A percentile compares a stretch with the other conserved stretches of the same genome.
Conservation (phyloP, 2,329 filamentous ascomycete genomes). For the Parafenestella ontariensis region DNA sequence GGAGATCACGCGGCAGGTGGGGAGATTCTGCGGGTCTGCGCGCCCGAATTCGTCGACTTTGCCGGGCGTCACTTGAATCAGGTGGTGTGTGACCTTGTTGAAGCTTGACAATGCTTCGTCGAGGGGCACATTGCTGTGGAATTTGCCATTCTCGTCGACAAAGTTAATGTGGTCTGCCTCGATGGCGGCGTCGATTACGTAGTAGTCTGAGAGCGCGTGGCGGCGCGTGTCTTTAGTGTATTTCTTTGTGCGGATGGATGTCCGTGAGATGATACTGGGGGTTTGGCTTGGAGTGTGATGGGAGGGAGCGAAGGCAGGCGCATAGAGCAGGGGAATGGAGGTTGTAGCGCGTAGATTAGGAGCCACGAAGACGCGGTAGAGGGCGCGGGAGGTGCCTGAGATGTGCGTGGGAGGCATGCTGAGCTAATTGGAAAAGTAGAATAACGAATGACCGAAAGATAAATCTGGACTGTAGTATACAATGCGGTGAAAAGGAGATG, state of each 20-base stretch:
- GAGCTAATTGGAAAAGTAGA: not conserved
- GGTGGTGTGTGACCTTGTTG: conserved; percentile 58
- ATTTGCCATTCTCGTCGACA: conserved; percentile 50
- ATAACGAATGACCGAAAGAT: conserved; percentile 1
- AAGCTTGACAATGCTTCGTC: conserved; percentile 52
- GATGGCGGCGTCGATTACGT: conserved; percentile 60
- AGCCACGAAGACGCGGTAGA: conserved; percentile 55
- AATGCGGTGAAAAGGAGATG: not conserved
- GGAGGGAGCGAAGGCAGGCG: conserved; percentile 23
- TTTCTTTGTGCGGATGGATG: conserved; percentile 24
- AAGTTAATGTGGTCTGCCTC: conserved; percentile 52
- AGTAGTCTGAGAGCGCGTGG: conserved; percentile 49
- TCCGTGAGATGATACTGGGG: conserved; percentile 15
- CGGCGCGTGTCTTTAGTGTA: conserved; percentile 41
- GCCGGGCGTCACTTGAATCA: conserved; percentile 57
- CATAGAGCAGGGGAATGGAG: conserved; percentile 26
- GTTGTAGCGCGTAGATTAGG: conserved; percentile 37
- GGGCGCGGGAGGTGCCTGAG: conserved; percentile 48
- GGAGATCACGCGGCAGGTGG: conserved; percentile 75
- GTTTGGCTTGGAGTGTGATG: conserved; percentile 11
- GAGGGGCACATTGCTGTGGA: conserved; percentile 42
- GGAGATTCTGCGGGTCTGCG: conserved; percentile 53
- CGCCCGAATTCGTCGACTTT: conserved; percentile 27
- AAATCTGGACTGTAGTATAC: not conserved
- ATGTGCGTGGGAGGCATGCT: conserved; percentile 42